A percentile compares a stretch with the other conserved stretches of the same genome.
Conservation (phyloP, 345 rosid species). For the Hibiscus mutabilis region DNA sequence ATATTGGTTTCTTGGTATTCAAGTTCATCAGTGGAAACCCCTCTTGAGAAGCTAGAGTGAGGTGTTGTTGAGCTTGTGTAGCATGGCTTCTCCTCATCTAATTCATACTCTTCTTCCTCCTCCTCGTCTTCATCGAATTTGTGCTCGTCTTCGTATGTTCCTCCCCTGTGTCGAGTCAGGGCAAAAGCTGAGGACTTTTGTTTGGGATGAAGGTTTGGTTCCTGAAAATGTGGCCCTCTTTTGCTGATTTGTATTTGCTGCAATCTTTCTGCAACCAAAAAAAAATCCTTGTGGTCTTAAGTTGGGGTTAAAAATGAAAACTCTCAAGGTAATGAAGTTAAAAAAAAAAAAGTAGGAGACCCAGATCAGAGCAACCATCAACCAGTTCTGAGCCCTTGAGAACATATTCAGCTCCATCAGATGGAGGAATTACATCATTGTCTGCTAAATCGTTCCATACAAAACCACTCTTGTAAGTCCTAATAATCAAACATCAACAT, state of each 20-base stretch:
- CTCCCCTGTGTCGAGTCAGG: conserved; percentile 23
- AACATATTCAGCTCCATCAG: conserved; percentile 77
- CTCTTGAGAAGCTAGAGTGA: conserved; percentile 72
- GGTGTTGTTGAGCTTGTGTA: conserved; percentile 82
- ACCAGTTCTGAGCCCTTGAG: conserved; percentile 89
- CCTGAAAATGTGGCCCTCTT: conserved; percentile 23
- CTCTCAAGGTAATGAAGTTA: neutral
- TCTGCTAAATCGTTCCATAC: conserved; percentile 93
- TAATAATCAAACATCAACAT: conserved; percentile 10
- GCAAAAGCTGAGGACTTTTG: conserved; percentile 17
- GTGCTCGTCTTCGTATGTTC: conserved; percentile 20
- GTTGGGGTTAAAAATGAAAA: neutral
- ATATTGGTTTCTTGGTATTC: conserved; percentile 33
- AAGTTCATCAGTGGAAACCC: conserved; percentile 66
- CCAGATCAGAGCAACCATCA: conserved; percentile 43
- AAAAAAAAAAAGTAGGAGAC: neutral
- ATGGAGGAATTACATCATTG: conserved; percentile 62
- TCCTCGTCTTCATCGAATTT: conserved; percentile 36
- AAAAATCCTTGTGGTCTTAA: neutral
- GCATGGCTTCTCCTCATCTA: conserved; percentile 71
- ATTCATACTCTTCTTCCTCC: conserved; percentile 48
- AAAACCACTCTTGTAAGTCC: conserved; percentile 88
- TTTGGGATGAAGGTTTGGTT: conserved; percentile 34
- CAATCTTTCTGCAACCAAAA: conserved; percentile 29
- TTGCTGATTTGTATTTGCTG: conserved; percentile 26